Evolutionary conservation across 75 land plant species (phyloP).

Genomic region (Larix kaempferi): DNA sequence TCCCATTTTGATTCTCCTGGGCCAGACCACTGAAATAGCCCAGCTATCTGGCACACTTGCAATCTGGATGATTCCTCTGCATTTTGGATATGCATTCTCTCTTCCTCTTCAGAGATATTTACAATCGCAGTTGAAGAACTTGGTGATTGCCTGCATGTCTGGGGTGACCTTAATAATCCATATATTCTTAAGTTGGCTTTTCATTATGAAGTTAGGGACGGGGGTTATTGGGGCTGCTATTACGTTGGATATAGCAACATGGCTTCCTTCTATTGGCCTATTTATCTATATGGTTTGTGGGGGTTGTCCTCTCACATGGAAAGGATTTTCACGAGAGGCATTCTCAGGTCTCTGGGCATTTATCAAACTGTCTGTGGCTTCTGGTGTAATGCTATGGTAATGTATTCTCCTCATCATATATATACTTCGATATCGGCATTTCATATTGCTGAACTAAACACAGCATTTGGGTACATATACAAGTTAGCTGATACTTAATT

Average conservation of each 20-base stretch:
- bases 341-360: constrained; percentile 43
- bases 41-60: constrained; percentile 29
- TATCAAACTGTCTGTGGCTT: constrained; percentile 70
- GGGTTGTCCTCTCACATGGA: constrained; percentile 43
- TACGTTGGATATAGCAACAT: constrained; percentile 37
- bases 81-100: constrained; percentile 29
- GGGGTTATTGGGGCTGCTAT: constrained; percentile 44
- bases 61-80: constrained; percentile 37
- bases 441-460: neutral
- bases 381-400: constrained; percentile 72
- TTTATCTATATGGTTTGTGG: constrained; percentile 36
- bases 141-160: constrained; percentile 32
- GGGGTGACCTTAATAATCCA: constrained; percentile 27
- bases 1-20: constrained; percentile 35
- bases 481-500: neutral
- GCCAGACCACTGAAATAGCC: constrained; percentile 33
- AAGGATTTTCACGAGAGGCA: constrained; percentile 46
- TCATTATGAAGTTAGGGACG: constrained; percentile 23
- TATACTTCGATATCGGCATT: neutral
- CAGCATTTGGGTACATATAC: neutral
- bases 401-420: neutral
- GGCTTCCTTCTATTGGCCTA: constrained; percentile 19
- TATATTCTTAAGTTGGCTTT: constrained; percentile 39
- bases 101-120: constrained; percentile 46
- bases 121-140: constrained; percentile 47